phyloP scores from a whole-genome alignment of 495 filamentous ascomycete species.

The Collariella sp. region DNA sequence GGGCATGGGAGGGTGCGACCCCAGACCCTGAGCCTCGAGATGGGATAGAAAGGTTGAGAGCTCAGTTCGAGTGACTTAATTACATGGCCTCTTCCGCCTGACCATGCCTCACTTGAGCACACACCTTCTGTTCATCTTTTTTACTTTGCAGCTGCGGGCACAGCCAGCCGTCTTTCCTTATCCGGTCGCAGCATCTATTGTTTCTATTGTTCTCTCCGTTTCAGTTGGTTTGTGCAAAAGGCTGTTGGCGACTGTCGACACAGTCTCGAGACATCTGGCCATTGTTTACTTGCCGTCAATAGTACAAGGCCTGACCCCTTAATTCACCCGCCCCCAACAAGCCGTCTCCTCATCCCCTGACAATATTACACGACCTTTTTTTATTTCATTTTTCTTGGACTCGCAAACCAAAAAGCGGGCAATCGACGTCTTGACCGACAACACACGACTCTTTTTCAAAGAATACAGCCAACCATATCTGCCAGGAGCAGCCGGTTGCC shows the following conservation, averaged over 20 bases:
- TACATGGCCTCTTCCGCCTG: too few species aligned
- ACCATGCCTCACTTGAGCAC: background rate
- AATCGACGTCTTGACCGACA: background rate
- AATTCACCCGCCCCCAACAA: background rate
- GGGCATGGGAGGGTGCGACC: background rate
- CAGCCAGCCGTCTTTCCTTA: constrained; percentile 25
- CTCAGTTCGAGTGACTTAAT: too few species aligned
- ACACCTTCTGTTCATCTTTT: background rate
- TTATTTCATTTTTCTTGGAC: too few species aligned
- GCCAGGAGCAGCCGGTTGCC: background rate
- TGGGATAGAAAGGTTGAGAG: background rate
- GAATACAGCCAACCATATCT: background rate
- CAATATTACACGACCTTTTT: background rate
- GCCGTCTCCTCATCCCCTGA: background rate
- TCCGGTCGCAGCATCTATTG: constrained; percentile 10
- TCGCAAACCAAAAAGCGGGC: too few species aligned
- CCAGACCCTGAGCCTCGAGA: background rate
- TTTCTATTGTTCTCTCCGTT: background rate
- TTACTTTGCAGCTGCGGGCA: background rate
- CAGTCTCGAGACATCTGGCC: background rate
- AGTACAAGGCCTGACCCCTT: background rate
- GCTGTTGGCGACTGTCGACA: background rate
- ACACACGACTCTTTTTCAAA: background rate
- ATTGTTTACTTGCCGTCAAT: background rate
- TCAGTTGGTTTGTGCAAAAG: background rate